phyloP scores from a whole-genome alignment of 371 early-diverging fungal genomes.

The Mortierella polycephala region DNA sequence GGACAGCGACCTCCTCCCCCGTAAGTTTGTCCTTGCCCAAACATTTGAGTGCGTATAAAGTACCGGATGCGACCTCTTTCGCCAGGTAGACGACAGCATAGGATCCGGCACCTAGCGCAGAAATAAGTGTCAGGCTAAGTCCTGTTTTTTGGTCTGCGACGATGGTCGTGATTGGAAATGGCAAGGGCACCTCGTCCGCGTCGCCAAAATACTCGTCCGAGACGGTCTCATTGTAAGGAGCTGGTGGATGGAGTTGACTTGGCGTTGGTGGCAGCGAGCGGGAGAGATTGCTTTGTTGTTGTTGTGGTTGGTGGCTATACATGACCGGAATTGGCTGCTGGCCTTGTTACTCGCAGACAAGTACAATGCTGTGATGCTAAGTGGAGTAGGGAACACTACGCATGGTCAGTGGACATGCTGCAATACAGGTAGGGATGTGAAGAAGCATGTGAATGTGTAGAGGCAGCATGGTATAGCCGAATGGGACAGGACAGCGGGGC shows the following conservation, averaged over 20 bases:
- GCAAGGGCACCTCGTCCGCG: constrained; percentile 55
- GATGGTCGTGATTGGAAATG: constrained; percentile 63
- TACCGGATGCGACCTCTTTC: constrained; percentile 58
- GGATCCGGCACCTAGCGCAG: constrained; percentile 74
- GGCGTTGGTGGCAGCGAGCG: constrained; percentile 50
- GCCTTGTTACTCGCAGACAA: not conserved
- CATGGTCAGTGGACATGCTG: no score
- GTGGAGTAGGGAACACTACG: no score
- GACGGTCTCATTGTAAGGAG: constrained; percentile 53
- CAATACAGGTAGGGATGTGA: no score
- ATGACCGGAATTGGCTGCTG: constrained; percentile 8
- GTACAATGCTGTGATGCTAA: not conserved
- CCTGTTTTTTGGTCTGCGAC: constrained; percentile 58
- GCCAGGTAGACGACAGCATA: constrained; percentile 79
- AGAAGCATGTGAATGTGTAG: no score
- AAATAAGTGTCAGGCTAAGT: constrained; percentile 58
- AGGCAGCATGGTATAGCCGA: no score
- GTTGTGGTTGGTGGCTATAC: constrained; percentile 38
- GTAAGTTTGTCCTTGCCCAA: constrained; percentile 67
- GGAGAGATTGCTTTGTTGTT: constrained; percentile 42
- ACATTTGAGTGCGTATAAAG: constrained; percentile 72
- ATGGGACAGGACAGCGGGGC: no score
- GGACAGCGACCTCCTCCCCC: constrained; percentile 66
- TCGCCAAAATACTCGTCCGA: constrained; percentile 53
- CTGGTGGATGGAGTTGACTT: constrained; percentile 51